A percentile compares a stretch with the other conserved stretches of the same genome.
These are phyloP conservation scores for Areca catechu DNA, from an alignment of 176 grass and related monocot species.

Conservation along the genomic window DNA sequence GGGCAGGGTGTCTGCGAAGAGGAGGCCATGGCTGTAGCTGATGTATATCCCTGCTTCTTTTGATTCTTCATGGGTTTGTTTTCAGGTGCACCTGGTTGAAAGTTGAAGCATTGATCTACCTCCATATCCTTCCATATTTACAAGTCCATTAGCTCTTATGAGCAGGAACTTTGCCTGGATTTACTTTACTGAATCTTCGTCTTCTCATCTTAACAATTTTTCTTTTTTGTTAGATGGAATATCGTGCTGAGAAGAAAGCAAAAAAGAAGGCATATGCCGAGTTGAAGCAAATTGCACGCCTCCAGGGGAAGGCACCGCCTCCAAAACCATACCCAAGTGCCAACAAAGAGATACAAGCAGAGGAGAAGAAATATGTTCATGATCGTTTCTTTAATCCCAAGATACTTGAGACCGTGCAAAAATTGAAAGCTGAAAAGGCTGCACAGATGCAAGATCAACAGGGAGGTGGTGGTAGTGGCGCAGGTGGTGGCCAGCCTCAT, in stretches of 20 bases:
- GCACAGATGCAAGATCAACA: conserved; percentile 26
- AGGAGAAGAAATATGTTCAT: conserved; percentile 68
- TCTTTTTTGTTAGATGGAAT: conserved; percentile 57
- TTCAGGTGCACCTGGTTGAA: too few relatives aligned
- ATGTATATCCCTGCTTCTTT: conserved; percentile 35
- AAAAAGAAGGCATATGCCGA: conserved; percentile 81
- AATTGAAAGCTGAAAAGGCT: conserved; percentile 63
- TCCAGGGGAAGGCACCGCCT: conserved; percentile 55
- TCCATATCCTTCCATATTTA: too few relatives aligned
- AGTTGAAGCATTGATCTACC: too few relatives aligned
- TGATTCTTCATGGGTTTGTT: too few relatives aligned
- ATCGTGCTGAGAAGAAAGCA: conserved; percentile 56
- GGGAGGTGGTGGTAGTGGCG: conserved; percentile 4
- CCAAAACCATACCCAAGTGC: conserved; percentile 77
- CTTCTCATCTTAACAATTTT: neutral
- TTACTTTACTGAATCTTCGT: too few relatives aligned
- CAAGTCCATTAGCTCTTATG: too few relatives aligned
- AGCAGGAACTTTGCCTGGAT: too few relatives aligned
- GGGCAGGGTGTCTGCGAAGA: conserved; percentile 56
- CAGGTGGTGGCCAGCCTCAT: conserved; percentile 8
- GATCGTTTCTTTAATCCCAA: conserved; percentile 76
- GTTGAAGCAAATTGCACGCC: conserved; percentile 43
- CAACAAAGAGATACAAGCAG: conserved; percentile 76
- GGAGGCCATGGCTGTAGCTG: conserved; percentile 72
- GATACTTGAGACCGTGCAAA: conserved; percentile 61